Conservation (phyloP, 2,329 filamentous ascomycete species). For the Aotearoamyces nothofagi region DNA sequence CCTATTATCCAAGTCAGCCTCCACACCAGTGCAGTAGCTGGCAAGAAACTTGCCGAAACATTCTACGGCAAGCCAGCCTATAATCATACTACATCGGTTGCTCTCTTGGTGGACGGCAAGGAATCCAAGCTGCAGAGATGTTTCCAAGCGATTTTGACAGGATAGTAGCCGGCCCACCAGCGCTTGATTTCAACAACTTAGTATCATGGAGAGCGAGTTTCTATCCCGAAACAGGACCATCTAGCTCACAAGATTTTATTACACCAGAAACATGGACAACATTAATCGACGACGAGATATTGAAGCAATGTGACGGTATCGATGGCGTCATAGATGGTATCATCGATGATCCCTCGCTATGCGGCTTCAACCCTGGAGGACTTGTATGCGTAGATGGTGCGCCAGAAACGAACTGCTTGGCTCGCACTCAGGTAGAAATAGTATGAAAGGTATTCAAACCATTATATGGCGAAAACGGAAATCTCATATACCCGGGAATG, state of each 20-base stretch:
- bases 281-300: conserved; percentile 11
- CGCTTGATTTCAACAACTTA: conserved; percentile 11
- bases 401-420: conserved; percentile 10
- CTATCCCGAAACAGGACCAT: conserved; percentile 7
- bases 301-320: conserved; percentile 23
- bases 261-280: conserved; percentile 5
- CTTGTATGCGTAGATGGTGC: conserved; percentile 8
- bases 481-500: conserved; percentile 7
- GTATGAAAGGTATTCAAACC: conserved; percentile 9
- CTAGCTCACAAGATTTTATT: conserved; percentile 16
- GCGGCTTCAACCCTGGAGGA: conserved; percentile 17
- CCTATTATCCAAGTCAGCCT: too few relatives aligned
- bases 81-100: conserved; percentile 26
- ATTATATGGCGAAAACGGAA: conserved; percentile 6
- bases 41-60: conserved; percentile 13
- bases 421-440: conserved; percentile 7
- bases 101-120: conserved; percentile 26
- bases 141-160: conserved; percentile 27
- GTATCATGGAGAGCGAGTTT: conserved; percentile 8
- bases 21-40: conserved; percentile 10
- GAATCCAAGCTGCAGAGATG: conserved; percentile 24
- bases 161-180: conserved; percentile 24
- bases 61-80: conserved; percentile 20
- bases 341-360: conserved; percentile 23
- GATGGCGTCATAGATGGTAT: conserved; percentile 23